A percentile compares a stretch with the other conserved stretches of the same genome.
phyloP scores from a whole-genome alignment of 1,139 yeast genomes.

The Sugiyamaella novakii region DNA sequence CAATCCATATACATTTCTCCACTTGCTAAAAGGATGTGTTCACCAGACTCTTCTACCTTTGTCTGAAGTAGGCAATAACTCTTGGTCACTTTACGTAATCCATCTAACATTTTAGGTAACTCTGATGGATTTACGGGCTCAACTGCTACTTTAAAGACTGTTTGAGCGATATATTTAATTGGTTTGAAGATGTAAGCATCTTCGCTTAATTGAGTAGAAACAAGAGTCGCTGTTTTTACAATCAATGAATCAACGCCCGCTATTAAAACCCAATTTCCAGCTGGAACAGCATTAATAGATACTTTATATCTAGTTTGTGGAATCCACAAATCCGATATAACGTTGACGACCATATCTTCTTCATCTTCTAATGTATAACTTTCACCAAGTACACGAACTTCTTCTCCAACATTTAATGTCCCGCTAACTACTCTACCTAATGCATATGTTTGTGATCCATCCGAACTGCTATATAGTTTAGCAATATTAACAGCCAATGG shows the following conservation, averaged over 20 bases:
- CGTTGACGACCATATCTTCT: constrained; percentile 50
- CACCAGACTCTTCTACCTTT: constrained; percentile 87
- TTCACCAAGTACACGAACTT: constrained; percentile 62
- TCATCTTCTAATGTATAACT: constrained; percentile 54
- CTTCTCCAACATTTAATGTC: constrained; percentile 50
- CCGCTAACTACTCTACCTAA: constrained; percentile 69
- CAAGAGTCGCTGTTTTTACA: constrained; percentile 61
- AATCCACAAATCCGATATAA: constrained; percentile 55
- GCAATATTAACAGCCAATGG: constrained; percentile 60
- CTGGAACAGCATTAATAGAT: constrained; percentile 55
- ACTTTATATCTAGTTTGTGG: constrained; percentile 74
- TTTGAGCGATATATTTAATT: constrained; percentile 50
- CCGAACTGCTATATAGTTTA: constrained; percentile 59
- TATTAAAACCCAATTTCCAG: constrained; percentile 69
- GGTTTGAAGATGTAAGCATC: constrained; percentile 46
- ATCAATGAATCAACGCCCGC: constrained; percentile 61
- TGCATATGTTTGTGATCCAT: constrained; percentile 51
- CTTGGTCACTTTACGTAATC: constrained; percentile 62
- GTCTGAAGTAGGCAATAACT: constrained; percentile 67
- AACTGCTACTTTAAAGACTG: constrained; percentile 78
- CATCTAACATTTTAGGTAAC: constrained; percentile 68
- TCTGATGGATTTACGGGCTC: constrained; percentile 83
- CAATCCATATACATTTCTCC: constrained; percentile 93
- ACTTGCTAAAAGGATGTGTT: constrained; percentile 73
- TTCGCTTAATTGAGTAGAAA: constrained; percentile 31